A percentile compares a stretch with the other conserved stretches of the same genome.
These are phyloP conservation scores for Linum lewisii DNA, from an alignment of 345 rosid species.

Conservation along the genomic window DNA sequence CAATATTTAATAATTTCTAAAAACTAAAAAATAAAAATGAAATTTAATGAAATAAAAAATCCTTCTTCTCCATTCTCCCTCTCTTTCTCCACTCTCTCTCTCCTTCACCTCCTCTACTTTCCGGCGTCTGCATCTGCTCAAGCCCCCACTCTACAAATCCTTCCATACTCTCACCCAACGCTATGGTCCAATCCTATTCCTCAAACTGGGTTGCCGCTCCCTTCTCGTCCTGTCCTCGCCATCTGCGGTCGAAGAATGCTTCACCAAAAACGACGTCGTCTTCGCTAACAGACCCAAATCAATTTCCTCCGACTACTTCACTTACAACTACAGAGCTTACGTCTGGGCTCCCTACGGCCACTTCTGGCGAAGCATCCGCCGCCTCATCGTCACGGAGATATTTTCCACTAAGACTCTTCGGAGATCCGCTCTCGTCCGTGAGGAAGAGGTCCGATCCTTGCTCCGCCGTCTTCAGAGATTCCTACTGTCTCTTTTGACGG, in stretches of 20 bases:
- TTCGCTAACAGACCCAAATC: constrained; percentile 42
- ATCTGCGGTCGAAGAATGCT: constrained; percentile 34
- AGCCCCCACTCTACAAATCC: constrained; percentile 22
- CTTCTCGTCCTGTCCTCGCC: constrained; percentile 39
- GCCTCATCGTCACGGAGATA: constrained; percentile 30
- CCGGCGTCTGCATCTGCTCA: no score
- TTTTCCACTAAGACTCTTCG: constrained; percentile 28
- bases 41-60: no score
- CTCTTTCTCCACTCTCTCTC: no score
- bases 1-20: no score
- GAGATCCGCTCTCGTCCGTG: constrained; percentile 15
- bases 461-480: constrained; percentile 20
- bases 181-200: constrained; percentile 35
- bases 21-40: no score
- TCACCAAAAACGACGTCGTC: constrained; percentile 38
- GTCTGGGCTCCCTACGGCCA: constrained; percentile 38
- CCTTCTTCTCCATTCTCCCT: no score
- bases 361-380: constrained; percentile 42
- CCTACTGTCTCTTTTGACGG: constrained; percentile 13
- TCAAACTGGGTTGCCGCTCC: constrained; percentile 25
- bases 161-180: constrained; percentile 18
- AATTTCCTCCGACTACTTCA: constrained; percentile 27
- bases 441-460: constrained; percentile 23
- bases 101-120: no score
- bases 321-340: constrained; percentile 21